These are phyloP conservation scores for Scortechinia acanthostroma DNA, from an alignment of 2,329 filamentous ascomycete species.

Conservation along the genomic window DNA sequence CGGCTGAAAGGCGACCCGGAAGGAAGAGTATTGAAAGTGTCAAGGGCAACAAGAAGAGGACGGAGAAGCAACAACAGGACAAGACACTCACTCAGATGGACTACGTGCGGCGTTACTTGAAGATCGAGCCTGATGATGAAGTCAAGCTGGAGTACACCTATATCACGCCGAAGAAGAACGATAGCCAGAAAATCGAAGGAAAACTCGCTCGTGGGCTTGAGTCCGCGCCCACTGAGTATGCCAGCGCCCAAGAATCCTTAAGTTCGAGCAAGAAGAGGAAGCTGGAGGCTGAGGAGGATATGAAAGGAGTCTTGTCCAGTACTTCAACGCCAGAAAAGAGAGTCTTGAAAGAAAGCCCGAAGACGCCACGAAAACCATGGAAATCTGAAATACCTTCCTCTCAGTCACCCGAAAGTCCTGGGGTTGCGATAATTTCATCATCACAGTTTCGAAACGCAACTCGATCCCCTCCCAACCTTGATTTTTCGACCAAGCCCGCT, in stretches of 20 bases:
- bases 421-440: constrained; percentile 21
- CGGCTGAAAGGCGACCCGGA: background rate
- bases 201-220: background rate
- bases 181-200: constrained; percentile 6
- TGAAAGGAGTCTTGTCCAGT: no score
- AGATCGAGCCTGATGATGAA: constrained; percentile 18
- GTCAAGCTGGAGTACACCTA: constrained; percentile 22
- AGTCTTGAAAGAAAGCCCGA: background rate
- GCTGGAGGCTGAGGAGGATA: background rate
- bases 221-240: background rate
- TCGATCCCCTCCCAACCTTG: constrained; percentile 10
- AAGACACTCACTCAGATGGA: constrained; percentile 31
- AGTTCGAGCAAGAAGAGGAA: background rate
- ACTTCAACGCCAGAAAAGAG: background rate
- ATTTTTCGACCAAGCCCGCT: background rate
- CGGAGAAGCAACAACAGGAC: constrained; percentile 14
- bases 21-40: constrained; percentile 6
- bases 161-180: constrained; percentile 10
- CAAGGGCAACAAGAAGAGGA: constrained; percentile 11
- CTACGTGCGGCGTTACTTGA: constrained; percentile 23
- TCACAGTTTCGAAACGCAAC: constrained; percentile 17
- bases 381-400: constrained; percentile 27
- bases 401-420: constrained; percentile 29
- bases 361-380: constrained; percentile 20
- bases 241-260: background rate